Evolutionary conservation across 139 green algal genomes (phyloP), one percentile per base, ranked within the genome.

Genomic region (Axilococcus clingmanii): DNA sequence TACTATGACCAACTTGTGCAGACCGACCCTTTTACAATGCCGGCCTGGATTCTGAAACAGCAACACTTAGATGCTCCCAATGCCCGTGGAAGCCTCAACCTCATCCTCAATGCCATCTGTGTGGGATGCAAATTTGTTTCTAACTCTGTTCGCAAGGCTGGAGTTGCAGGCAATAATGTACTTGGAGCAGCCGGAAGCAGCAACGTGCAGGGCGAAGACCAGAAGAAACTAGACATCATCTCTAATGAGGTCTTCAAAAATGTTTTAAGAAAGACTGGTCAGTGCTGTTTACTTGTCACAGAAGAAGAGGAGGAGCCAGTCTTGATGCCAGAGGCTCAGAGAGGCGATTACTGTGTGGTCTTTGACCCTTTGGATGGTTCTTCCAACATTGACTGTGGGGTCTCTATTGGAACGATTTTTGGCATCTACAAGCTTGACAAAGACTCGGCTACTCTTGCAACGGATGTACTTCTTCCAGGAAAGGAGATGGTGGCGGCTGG

Each of bases 201-300:
- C 17, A 83, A 83, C 28, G 68, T 79, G 24, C 66, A 78, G 57
- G 76, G 76, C 5, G 76, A 84, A 47, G 74, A 84, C 40, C 76
- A 84, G 63, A 84, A 85, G 59, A 85, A 81, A 60, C 59, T 85
- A 50, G 76, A 85, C 48, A 27, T 85, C 28, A 37, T 85, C n/a
- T 66, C 76, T 43, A 83, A 85, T 50, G 74, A 85, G 23, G 66
- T 83, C 1, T 85, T 85, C 56, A 67, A 93, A 42, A 82, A 82
- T 47, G 49, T 68, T 35, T 62, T 80, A 41, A 34, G 20, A 28
- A 53, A 53, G 11, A 69, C 33, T 36, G 69, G 69, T 3, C 72
- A 80, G 56, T 80, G 72, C 52, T 65, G 58, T 29, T 61, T 77
- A 34, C 53, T 79, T 52, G 67, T 79, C 44, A 66, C 53, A 2